Percentiles rank a stretch among this genome's conserved stretches.
Conservation (phyloP, 495 filamentous ascomycete species). For the Durotheca rogersii region DNA sequence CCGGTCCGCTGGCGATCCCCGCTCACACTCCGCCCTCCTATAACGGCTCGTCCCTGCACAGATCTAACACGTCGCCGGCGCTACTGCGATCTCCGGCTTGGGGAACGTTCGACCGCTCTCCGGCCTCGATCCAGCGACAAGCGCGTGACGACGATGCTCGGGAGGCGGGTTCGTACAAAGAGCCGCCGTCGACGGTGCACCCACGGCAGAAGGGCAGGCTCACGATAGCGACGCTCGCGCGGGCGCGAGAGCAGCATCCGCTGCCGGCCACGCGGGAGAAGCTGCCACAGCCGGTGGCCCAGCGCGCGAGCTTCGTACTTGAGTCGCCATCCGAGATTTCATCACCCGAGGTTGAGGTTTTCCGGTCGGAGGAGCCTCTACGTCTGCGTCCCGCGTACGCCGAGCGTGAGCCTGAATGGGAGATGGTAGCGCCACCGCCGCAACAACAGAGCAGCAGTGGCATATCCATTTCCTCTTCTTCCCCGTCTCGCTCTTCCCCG, state of each 20-base stretch:
- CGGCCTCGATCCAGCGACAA: conserved; percentile 2
- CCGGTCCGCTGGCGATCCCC: conserved; percentile 47
- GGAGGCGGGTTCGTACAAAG: too few relatives aligned
- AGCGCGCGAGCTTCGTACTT: conserved; percentile 49
- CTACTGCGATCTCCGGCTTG: conserved; percentile 46
- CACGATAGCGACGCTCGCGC: conserved; percentile 25
- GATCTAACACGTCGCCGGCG: conserved; percentile 62
- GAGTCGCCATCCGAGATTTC: conserved; percentile 46
- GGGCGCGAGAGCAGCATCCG: conserved; percentile 16
- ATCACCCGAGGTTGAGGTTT: conserved; percentile 26
- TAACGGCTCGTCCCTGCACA: conserved; percentile 47
- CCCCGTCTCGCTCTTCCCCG: too few relatives aligned
- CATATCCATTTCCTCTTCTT: too few relatives aligned
- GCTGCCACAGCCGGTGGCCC: conserved; percentile 44
- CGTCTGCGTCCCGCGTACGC: conserved; percentile 35
- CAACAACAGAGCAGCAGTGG: too few relatives aligned
- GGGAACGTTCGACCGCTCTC: conserved; percentile 32
- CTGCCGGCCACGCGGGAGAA: conserved; percentile 13
- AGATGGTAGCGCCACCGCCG: conserved; percentile 48
- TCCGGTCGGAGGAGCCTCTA: conserved; percentile 25
- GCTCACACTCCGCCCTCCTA: conserved; percentile 29
- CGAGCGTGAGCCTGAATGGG: conserved; percentile 52
- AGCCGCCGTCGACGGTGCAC: conserved; percentile 5
- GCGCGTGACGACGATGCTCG: conserved; percentile 4
- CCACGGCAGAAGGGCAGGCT: conserved; percentile 24